Conservation (phyloP, 176 grass and related monocot species). For the Zoysia pacifica region DNA sequence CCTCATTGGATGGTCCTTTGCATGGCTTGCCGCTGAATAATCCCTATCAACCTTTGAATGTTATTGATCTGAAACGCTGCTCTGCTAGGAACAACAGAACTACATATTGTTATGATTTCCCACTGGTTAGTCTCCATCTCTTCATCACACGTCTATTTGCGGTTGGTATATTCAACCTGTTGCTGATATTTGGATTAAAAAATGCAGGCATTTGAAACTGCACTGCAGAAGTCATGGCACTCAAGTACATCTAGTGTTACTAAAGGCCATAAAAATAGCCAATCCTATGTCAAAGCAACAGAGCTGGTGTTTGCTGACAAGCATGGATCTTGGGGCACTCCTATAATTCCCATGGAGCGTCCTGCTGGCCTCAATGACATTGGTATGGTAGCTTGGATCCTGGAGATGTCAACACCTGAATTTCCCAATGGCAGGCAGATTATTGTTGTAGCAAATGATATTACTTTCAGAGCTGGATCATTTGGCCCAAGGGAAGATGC, state of each 20-base stretch:
- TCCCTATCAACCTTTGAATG: constrained; percentile 69
- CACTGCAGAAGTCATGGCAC: constrained; percentile 64
- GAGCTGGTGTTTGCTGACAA: constrained; percentile 83
- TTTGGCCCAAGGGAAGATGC: constrained; percentile 97
- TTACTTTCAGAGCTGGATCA: constrained; percentile 89
- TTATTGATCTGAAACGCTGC: constrained; percentile 84
- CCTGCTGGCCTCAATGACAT: constrained; percentile 82
- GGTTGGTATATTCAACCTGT: neutral
- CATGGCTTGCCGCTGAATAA: constrained; percentile 68
- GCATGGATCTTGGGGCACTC: constrained; percentile 71
- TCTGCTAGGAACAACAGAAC: constrained; percentile 85
- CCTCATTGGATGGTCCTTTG: constrained; percentile 50
- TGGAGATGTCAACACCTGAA: constrained; percentile 95
- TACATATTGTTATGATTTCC: constrained; percentile 98
- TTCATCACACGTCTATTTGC: neutral
- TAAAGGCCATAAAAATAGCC: constrained; percentile 36
- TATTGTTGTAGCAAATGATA: constrained; percentile 89
- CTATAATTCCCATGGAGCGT: constrained; percentile 63
- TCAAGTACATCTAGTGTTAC: constrained; percentile 25
- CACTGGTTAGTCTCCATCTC: constrained; percentile 61
- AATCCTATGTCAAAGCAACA: constrained; percentile 61
- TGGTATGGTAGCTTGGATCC: constrained; percentile 90
- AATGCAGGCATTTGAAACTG: constrained; percentile 92
- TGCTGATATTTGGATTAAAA: constrained; percentile 24
- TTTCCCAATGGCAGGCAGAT: constrained; percentile 84